Base-by-base conservation (phyloP, 2,329 filamentous ascomycete species). In the Calonectria pteridis region DNA sequence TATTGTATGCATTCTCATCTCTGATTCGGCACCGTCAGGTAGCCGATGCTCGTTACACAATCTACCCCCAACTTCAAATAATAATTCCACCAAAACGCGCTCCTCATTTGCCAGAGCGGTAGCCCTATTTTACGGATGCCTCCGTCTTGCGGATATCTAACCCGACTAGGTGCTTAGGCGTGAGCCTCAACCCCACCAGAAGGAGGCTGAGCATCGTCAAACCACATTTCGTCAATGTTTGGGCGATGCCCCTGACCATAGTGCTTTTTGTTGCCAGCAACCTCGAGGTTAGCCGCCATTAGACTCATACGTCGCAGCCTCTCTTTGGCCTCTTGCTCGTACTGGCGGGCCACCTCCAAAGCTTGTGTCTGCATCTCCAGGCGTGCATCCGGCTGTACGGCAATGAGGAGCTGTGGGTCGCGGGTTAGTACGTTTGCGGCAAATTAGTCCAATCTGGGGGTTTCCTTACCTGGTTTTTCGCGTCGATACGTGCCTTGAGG, bases 401-500 rank as follows among this genome's bases (percentile, higher is more conserved):
- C 93, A 14, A 95, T 91, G 6, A 98, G 90, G 2, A 97, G 87
- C 89, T 94, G 62, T 6, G 29, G 55, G 13, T 37, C 62, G 63
- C 18, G 26, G 7, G 43, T 80, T 67, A 79, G 77, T 51, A 73
- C 31, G 43, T 53, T 50, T 53, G 20, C 20, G 29, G n/a, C 35
- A 23, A 5, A 55, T 46, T 18, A 40, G 40, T 4, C 16, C 10
- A 11, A 10, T n/a, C 29, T 16, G 26, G 29, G 16, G 10, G n/a
- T 51, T 23, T 35, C 80, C 84, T 77, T 85, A 93, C 92, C 82
- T 91, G 90, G 78, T 97, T 94, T 73, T 97, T 95, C 0, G 94
- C 90, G 82, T 99, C 95, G 73, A 99, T 93, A 33, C 95, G 91
- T 10, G 95, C 95, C 77, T 95, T 89, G 14, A 99, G 86, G 0